Conservation (phyloP, 169 alveolate genomes). For the Prorocentrum cordatum region DNA sequence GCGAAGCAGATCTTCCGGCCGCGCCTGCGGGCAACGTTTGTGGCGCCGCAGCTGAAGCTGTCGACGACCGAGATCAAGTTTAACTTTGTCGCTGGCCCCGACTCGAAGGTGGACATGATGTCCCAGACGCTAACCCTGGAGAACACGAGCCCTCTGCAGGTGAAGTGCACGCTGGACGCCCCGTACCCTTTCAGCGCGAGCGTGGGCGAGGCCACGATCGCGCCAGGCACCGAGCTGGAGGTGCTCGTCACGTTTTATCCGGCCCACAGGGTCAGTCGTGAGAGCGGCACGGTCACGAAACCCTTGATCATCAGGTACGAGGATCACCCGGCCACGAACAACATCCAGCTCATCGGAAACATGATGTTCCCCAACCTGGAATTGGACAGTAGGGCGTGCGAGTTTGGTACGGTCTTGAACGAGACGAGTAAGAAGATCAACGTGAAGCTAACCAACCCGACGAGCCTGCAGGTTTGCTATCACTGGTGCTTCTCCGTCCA, state of each 20-base stretch:
- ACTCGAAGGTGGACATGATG: background rate
- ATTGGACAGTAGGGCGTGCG: background rate
- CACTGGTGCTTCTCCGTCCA: background rate
- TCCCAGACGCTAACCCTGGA: slow-evolving; percentile 33
- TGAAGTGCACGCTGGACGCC: background rate
- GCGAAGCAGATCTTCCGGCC: slow-evolving; percentile 33
- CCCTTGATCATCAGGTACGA: background rate
- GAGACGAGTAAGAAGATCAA: slow-evolving; percentile 42
- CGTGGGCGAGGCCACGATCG: slow-evolving; percentile 39
- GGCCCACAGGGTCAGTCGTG: slow-evolving; percentile 21
- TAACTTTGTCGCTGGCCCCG: background rate
- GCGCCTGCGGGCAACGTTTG: slow-evolving; percentile 36
- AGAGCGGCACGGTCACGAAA: slow-evolving; percentile 43
- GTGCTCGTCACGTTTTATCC: slow-evolving; percentile 33
- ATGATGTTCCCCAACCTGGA: slow-evolving; percentile 58
- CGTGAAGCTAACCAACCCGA: background rate
- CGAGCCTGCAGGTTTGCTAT: background rate
- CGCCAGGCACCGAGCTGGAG: slow-evolving; percentile 38
- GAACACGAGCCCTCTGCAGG: slow-evolving; percentile 49
- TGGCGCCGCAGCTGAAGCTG: slow-evolving; percentile 49
- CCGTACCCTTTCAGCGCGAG: slow-evolving; percentile 60
- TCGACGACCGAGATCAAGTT: background rate
- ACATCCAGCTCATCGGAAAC: slow-evolving; percentile 20
- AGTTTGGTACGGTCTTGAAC: slow-evolving; percentile 50
- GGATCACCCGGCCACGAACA: slow-evolving; percentile 38